A percentile compares a stretch with the other conserved stretches of the same genome.
Evolutionary conservation across 2,329 filamentous ascomycete species (phyloP).

Genomic region (Ascochyta rabiei): DNA sequence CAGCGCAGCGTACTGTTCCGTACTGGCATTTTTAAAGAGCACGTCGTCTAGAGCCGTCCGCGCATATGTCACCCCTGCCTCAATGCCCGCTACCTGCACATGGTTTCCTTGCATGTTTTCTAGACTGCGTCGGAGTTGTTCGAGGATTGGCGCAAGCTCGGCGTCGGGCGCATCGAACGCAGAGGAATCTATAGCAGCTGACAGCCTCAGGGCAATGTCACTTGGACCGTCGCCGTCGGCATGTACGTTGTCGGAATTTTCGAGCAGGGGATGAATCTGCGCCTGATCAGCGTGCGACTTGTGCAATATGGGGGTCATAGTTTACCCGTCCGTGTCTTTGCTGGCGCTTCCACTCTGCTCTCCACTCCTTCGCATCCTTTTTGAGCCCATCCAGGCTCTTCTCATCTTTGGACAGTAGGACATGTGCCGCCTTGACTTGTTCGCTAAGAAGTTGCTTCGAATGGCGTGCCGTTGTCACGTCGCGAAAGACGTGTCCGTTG

Average conservation of each 20-base stretch:
- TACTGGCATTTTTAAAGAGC: slow-evolving; percentile 40
- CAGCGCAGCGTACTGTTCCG: slow-evolving; percentile 41
- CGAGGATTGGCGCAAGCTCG: slow-evolving; percentile 43
- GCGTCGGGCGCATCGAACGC: slow-evolving; percentile 38
- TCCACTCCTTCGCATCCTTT: slow-evolving; percentile 38
- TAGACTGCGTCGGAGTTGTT: slow-evolving; percentile 47
- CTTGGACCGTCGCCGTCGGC: slow-evolving; percentile 37
- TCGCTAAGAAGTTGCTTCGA: slow-evolving; percentile 64
- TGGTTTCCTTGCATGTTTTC: slow-evolving; percentile 48
- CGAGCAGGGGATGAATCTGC: slow-evolving; percentile 45
- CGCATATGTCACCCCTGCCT: slow-evolving; percentile 37
- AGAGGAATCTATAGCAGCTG: slow-evolving; percentile 21
- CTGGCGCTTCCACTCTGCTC: slow-evolving; percentile 38
- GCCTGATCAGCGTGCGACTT: slow-evolving; percentile 22
- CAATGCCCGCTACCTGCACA: slow-evolving; percentile 44
- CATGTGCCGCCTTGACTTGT: slow-evolving; percentile 64
- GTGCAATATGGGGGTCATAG: slow-evolving; percentile 9
- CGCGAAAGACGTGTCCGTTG: slow-evolving; percentile 54
- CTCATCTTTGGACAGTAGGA: slow-evolving; percentile 35
- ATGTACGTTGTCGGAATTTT: slow-evolving; percentile 20
- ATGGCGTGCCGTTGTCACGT: slow-evolving; percentile 66
- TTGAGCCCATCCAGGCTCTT: slow-evolving; percentile 37
- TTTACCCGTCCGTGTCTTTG: slow-evolving; percentile 39
- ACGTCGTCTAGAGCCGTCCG: slow-evolving; percentile 44
- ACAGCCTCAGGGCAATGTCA: slow-evolving; percentile 37